Base-by-base conservation (phyloP, 1,139 yeast genomes). In the Yamadazyma dendronema region DNA sequence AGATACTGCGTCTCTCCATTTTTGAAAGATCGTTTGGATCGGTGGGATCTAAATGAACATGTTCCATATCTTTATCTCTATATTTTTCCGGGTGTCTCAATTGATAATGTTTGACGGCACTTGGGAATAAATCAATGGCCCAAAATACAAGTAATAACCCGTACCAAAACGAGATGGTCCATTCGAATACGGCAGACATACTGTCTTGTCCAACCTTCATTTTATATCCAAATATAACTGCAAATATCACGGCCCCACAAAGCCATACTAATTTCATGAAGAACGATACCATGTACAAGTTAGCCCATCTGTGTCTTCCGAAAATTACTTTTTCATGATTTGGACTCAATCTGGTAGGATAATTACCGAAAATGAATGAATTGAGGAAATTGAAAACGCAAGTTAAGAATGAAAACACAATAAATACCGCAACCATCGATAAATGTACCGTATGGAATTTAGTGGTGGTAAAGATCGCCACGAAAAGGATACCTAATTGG, bases 151-250 rank as follows among this genome's bases (percentile, higher is more conserved):
- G 74, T 44, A 85, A 69, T 27, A 83, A 55, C 8, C 95, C 94
- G 55, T 86, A 89, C 80, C 87, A 83, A 62, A 82, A 90, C 6
- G 90, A 81, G 32, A 89, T 62, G 7, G 79, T 54, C 97, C 97
- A 90, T 59, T 90, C 97, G 57, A 84, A 81, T 12, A 65, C 64
- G 0, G 85, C 86, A 17, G 80, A 72, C 37, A 72, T 62, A 12
- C 69, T 61, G 27, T 69, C 61, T 9, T 63, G 41, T 28, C 65
- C 71, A 1, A 40, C 36, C 8, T 55, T 48, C 72, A 70, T 62
- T 38, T 66, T 61, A 2, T 61, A 73, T 11, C 80, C 92, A 52
- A 88, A 90, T 30, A 78, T 71, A 22, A 84, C 63, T 4, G 94
- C 96, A 56, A 87, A 72, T 0, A 67, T 77, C 17, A 84, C 65